A percentile compares a stretch with the other conserved stretches of the same genome.
These are phyloP conservation scores for Penicillium brasilianum DNA, from an alignment of 2,329 filamentous ascomycete species.

Conservation along the genomic window DNA sequence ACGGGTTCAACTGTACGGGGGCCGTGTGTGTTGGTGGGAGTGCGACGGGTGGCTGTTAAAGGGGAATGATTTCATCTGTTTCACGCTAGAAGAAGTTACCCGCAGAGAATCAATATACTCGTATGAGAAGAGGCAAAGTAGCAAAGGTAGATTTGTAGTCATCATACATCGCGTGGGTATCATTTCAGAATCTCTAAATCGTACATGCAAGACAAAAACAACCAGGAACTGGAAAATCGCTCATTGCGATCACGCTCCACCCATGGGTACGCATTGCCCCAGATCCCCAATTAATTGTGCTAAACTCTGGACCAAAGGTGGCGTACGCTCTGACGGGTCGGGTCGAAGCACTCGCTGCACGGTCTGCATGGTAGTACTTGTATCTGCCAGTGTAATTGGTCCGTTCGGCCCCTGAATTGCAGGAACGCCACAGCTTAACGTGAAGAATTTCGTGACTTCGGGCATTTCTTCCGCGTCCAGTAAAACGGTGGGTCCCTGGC, in stretches of 20 bases:
- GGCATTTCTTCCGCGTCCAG: slow-evolving; percentile 63
- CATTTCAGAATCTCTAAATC: slow-evolving; percentile 3
- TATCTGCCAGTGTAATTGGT: slow-evolving; percentile 56
- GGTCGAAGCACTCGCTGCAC: slow-evolving; percentile 61
- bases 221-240: neutral
- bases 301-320: slow-evolving; percentile 71
- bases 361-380: slow-evolving; percentile 63
- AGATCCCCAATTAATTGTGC: slow-evolving; percentile 60
- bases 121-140: neutral
- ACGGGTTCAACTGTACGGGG: slow-evolving; percentile 15
- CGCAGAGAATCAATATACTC: neutral
- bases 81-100: neutral
- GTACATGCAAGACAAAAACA: slow-evolving; percentile 6
- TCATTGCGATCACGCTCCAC: slow-evolving; percentile 2
- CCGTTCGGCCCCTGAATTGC: slow-evolving; percentile 51
- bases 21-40: slow-evolving; percentile 16
- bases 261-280: slow-evolving; percentile 22
- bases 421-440: slow-evolving; percentile 60
- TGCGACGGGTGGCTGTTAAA: slow-evolving; percentile 29
- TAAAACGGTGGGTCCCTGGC: slow-evolving; percentile 48
- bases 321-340: slow-evolving; percentile 58
- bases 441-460: slow-evolving; percentile 62
- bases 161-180: slow-evolving; percentile 10
- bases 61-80: neutral
- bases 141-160: neutral